Evolutionary conservation across 306 rosid species (phyloP).

Genomic region (Trichosanthes truncata): DNA sequence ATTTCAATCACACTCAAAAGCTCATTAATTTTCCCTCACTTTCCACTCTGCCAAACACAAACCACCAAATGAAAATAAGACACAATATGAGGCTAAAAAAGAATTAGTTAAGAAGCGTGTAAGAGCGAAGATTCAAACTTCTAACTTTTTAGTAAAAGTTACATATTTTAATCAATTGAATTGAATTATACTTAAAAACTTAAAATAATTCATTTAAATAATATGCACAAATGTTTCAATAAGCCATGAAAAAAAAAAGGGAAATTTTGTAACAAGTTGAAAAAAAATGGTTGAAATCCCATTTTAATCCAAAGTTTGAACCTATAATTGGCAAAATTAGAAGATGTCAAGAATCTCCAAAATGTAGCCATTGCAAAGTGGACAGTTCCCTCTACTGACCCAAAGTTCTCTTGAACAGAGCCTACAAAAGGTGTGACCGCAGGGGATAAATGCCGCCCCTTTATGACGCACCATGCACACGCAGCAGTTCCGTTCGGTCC

Average conservation of each 20-base stretch:
- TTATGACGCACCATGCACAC: conserved; percentile 89
- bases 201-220: background rate
- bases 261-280: background rate
- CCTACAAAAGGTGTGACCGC: conserved; percentile 84
- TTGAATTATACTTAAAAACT: no score
- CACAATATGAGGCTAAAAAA: no score
- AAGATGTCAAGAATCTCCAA: conserved; percentile 78
- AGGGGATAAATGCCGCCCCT: conserved; percentile 55
- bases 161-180: no score
- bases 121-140: no score
- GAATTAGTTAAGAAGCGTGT: no score
- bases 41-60: background rate
- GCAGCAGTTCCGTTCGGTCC: conserved; percentile 53
- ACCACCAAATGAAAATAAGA: background rate
- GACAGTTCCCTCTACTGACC: conserved; percentile 71
- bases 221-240: background rate
- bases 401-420: conserved; percentile 75
- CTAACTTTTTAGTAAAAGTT: no score
- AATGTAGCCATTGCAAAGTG: conserved; percentile 72
- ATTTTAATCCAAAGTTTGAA: background rate
- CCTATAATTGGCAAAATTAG: conserved; percentile 24
- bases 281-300: background rate
- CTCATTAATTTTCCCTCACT: background rate
- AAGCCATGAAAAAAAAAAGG: background rate
- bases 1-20: background rate